Base-by-base conservation (phyloP, 148 eudicot genomes). In the Linanthus parryae region DNA sequence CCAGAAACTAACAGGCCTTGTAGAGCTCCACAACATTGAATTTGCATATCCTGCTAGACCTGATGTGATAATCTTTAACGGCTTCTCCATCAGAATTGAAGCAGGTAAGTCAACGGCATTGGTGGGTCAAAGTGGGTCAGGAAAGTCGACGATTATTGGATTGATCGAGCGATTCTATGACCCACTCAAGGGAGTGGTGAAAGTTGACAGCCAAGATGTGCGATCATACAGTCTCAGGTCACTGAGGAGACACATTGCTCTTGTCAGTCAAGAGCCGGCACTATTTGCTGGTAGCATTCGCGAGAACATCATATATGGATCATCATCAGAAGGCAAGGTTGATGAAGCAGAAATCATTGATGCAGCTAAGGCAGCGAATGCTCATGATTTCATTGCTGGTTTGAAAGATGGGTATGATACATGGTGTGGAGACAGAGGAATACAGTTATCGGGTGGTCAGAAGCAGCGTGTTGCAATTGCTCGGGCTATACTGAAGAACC, bases 71-170 rank as follows among this genome's bases (percentile, higher is more conserved):
- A 66, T 88, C 62, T 81, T 88, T 27, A 68, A 70, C 50, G 67
- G 71, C 52, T 88, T 88, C 42, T 75, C 78, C 0, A 59, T 88
- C n/a, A 59, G 54, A 17, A 84, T 88, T 22, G 78, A 73, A 27
- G 81, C 83, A 0, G 96, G 92, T 14, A 84, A 68, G 54, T 83
- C 94, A 36, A 83, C 88, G 0, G 95, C 91, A 3, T 29, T 86
- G 14, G 96, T 88, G 4, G 96, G 96, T 16, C 88, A 72, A 50
- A 88, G 94, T 47, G 96, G 96, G 35, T 88, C 96, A 1, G 96
- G 96, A 0, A 88, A 88, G 40, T 88, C 96, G 1, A 81, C 96
- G 3, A 76, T 88, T 16, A 74, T 88, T 13, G 75, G 85, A 1
- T 34, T 88, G 7, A 74, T 88, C 4, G 83, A 88, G 38, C 71